Percentiles rank a stretch among this genome's conserved stretches.
Evolutionary conservation across 305 asterid species (phyloP).

Genomic region (Fraxinus nigra): DNA sequence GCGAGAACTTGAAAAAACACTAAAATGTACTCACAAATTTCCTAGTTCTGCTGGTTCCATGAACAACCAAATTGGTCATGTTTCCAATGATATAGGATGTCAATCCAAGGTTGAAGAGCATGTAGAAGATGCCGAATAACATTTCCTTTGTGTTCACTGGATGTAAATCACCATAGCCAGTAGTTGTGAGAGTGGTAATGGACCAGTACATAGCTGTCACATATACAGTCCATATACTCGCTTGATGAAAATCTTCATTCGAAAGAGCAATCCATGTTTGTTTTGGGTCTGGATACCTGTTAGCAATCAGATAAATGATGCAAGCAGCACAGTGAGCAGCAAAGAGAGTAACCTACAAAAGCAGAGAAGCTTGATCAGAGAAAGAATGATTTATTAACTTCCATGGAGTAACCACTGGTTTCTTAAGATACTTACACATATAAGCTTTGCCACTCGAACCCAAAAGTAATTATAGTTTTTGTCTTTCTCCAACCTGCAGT

Average conservation of each 20-base stretch:
- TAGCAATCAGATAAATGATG: slow-evolving; percentile 56
- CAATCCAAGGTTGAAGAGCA: slow-evolving; percentile 65
- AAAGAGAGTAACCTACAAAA: slow-evolving; percentile 62
- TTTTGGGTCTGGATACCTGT: slow-evolving; percentile 37
- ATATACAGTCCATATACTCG: slow-evolving; percentile 41
- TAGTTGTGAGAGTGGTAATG: slow-evolving; percentile 61
- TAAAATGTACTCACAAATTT: slow-evolving; percentile 55
- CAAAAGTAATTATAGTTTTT: slow-evolving; percentile 52
- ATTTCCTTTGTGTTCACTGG: slow-evolving; percentile 62
- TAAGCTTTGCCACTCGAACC: slow-evolving; percentile 62
- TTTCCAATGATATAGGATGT: slow-evolving; percentile 73
- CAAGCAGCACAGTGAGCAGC: slow-evolving; percentile 68
- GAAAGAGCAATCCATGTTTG: slow-evolving; percentile 54
- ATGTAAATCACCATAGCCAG: slow-evolving; percentile 77
- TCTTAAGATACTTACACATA: slow-evolving; percentile 43
- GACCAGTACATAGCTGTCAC: slow-evolving; percentile 66
- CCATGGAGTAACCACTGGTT: background rate
- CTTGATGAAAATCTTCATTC: slow-evolving; percentile 26
- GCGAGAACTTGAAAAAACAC: background rate
- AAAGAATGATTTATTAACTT: background rate
- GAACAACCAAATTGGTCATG: slow-evolving; percentile 87
- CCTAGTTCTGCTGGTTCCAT: slow-evolving; percentile 65
- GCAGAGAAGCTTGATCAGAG: slow-evolving; percentile 19
- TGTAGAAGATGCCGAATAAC: slow-evolving; percentile 52
- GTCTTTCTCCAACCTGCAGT: slow-evolving; percentile 68